These are phyloP conservation scores for Coemansia interrupta DNA, from an alignment of 192 early-diverging fungal genomes.

Conservation along the genomic window DNA sequence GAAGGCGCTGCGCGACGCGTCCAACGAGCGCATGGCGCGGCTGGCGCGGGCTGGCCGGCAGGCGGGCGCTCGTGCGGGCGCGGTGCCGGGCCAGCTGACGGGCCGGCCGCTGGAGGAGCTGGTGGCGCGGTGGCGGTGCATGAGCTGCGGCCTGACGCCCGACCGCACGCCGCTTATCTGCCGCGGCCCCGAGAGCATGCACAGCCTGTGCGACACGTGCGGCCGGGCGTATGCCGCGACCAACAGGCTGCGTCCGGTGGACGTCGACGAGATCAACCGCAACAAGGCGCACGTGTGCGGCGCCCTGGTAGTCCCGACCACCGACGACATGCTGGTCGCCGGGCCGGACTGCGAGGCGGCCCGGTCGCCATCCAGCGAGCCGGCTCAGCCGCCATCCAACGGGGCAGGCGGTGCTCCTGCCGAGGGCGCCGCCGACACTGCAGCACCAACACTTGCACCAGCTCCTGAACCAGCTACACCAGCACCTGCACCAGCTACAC, in stretches of 20 bases:
- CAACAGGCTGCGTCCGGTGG: constrained; percentile 21
- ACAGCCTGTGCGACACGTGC: constrained; percentile 46
- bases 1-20: constrained; percentile 46
- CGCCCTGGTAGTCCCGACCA: not conserved
- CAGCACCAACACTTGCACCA: too few relatives aligned
- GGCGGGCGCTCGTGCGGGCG: constrained; percentile 8
- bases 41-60: not conserved
- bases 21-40: constrained; percentile 11
- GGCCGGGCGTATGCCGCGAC: constrained; percentile 20
- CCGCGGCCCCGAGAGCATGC: constrained; percentile 48
- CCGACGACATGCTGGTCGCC: constrained; percentile 1
- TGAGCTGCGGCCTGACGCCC: constrained; percentile 40
- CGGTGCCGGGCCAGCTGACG: constrained; percentile 20
- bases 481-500: not conserved
- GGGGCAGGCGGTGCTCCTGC: not conserved
- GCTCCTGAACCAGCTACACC: not conserved
- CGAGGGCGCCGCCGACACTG: not conserved
- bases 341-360: not conserved
- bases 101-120: constrained; percentile 49
- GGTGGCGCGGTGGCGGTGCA: constrained; percentile 39
- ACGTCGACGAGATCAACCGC: constrained; percentile 14
- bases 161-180: constrained; percentile 45
- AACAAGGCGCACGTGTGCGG: constrained; percentile 35
- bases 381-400: too few relatives aligned
- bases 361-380: not conserved